Evolutionary conservation across 345 rosid genomes (phyloP), one percentile per base, ranked within the genome.

Genomic region (Gossypium ekmanianum): DNA sequence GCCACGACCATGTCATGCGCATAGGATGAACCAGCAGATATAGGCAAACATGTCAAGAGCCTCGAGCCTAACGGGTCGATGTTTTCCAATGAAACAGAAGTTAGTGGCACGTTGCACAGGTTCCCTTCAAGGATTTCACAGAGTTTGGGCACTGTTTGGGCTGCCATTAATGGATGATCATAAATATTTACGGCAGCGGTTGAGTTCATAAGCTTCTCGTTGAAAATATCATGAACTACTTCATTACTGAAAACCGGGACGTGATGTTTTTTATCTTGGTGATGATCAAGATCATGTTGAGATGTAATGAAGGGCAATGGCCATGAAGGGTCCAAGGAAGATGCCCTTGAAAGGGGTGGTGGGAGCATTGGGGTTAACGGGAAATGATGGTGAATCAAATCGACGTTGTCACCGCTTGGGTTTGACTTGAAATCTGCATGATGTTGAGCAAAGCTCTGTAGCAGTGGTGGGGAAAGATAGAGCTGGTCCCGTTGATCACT

Each of bases 91-190:
- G 85, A 74, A 71, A 75, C 44, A 27, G 79, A 75, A 55, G 90
- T 74, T 71, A 68, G 27, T 39, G 72, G 79, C 50, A 74, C 48
- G 56, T 77, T 56, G 56, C 78, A 44, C 70, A 57, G 13, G 70
- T 79, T 74, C 29, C 82, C 86, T 81, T 86, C 86, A 29, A 89
- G 82, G 83, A 85, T 80, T 74, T 91, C 92, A 24, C 83, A 85
- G 17, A 83, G 80, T 79, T 84, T 87, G 2, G 90, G 84, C 82
- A 89, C 81, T 51, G 84, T 72, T 20, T 88, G 16, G 3, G 56
- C 76, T 12, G 73, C 74, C 72, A 67, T 61, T 0, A 66, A 47
- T 9, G 77, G 73, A 52, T 64, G 57, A 52, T 79, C 80, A 70
- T 70, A 81, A 43, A 86, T 77, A 73, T 80, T 74, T 27, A 74